phyloP scores from a whole-genome alignment of 164 flowering plant species.

The Dillenia turbinata region DNA sequence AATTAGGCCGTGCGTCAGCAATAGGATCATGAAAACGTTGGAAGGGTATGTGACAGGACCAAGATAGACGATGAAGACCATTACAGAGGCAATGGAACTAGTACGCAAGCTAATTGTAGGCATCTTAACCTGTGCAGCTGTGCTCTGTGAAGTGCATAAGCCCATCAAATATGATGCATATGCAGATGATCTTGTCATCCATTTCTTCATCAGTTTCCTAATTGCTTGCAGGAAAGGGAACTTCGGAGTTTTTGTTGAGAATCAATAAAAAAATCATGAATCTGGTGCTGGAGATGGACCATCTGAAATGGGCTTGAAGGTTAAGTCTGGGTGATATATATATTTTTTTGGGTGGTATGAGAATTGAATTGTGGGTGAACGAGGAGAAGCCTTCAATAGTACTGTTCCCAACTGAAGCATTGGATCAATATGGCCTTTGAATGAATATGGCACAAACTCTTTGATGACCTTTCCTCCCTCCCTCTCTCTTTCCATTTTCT shows the following conservation, averaged over 20 bases:
- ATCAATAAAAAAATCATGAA: background rate
- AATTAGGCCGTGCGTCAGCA: too few species aligned
- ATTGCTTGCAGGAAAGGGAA: conserved; percentile 12
- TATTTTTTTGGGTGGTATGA: conserved; percentile 20
- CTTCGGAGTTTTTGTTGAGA: conserved; percentile 19
- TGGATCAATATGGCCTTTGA: conserved; percentile 40
- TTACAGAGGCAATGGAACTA: conserved; percentile 3
- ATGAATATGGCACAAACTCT: conserved; percentile 28
- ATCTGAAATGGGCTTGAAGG: conserved; percentile 18
- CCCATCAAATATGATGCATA: conserved; percentile 26
- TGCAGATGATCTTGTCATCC: conserved; percentile 6
- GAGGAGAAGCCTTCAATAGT: conserved; percentile 36
- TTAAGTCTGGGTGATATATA: conserved; percentile 30
- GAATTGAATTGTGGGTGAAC: conserved; percentile 28
- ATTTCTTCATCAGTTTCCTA: background rate
- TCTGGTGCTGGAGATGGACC: conserved; percentile 1
- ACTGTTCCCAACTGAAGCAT: conserved; percentile 33
- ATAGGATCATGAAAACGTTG: background rate
- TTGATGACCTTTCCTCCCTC: background rate
- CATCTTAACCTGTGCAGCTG: conserved; percentile 17
- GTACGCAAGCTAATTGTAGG: conserved; percentile 18
- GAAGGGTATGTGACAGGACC: conserved; percentile 8
- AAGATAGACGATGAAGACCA: conserved; percentile 1
- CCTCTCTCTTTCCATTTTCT: too few species aligned
- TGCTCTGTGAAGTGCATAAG: conserved; percentile 15